Evolutionary conservation across 2,329 filamentous ascomycete genomes (phyloP), one percentile per base, ranked within the genome.

Genomic region (Colletotrichum abscissum): DNA sequence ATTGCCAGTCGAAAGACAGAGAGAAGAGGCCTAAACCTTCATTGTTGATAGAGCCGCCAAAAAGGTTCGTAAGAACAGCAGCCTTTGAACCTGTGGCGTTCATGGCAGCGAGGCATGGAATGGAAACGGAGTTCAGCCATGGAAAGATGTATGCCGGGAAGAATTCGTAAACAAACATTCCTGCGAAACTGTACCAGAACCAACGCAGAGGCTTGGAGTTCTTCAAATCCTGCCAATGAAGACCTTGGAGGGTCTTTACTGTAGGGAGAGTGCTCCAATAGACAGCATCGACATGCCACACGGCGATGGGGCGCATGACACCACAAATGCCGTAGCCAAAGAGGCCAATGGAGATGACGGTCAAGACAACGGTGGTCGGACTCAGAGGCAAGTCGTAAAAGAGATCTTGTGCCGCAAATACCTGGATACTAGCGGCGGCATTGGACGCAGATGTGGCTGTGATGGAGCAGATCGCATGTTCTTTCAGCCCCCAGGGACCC

Each of bases 271-370:
- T 87, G 46, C 82, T 81, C 88, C 88, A 90, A 79, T 89, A 90
- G 3, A 90, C 88, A 2, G 87, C 84, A 16, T 90, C 88, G 5
- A 87, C 85, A 64, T 89, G 88, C 83, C 86, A 90, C 12, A 90
- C 88, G 1, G 84, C 83, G 49, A 90, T 83, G 0, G 88, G 88
- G 0, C 88, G 87, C 76, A 90, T 78, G 2, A 90, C 58, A 8
- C 88, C 88, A 56, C 84, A 86, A 3, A 90, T 78, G 2, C 88
- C 88, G 54, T 89, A 90, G 1, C 88, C 88, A 66, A 89, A 90
- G 2, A 90, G 77, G 0, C 86, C 87, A 54, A 90, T 89, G 0
- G 88, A 90, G 64, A 90, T 86, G 16, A 84, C 84, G 28, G 80
- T 83, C 68, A 89, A 73, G 7, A 90, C 81, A 0, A 88, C 84